Evolutionary conservation across 441 rosid species (phyloP).

Genomic region (Breynia disticha): DNA sequence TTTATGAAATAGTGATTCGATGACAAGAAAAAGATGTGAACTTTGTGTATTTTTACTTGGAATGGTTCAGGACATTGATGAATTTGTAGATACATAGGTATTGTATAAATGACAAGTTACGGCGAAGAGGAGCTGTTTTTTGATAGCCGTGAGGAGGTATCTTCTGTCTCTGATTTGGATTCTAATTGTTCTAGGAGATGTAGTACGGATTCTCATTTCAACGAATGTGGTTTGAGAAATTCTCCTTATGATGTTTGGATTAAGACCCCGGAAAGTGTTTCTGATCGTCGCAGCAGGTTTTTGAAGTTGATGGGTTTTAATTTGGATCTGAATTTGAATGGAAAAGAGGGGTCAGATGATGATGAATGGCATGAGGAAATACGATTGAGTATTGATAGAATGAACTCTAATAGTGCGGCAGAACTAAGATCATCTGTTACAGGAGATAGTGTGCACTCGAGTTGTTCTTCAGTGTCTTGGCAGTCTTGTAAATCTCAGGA

Average conservation of each 20-base stretch:
- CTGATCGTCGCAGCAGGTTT: conserved; percentile 65
- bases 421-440: conserved; percentile 29
- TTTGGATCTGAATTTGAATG: conserved; percentile 19
- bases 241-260: conserved; percentile 55
- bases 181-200: conserved; percentile 18
- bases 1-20: neutral
- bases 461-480: conserved; percentile 17
- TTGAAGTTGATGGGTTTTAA: conserved; percentile 55
- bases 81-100: conserved; percentile 9
- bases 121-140: conserved; percentile 49
- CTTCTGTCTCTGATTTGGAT: conserved; percentile 24
- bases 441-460: conserved; percentile 11
- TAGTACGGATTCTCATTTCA: conserved; percentile 18
- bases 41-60: neutral
- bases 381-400: conserved; percentile 22
- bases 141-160: conserved; percentile 55
- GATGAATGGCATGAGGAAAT: conserved; percentile 10
- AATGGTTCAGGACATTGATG: conserved; percentile 31
- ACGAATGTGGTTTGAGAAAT: conserved; percentile 14
- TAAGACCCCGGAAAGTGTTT: conserved; percentile 48
- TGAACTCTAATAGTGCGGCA: conserved; percentile 32
- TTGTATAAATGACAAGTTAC: conserved; percentile 33
- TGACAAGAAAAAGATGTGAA: too few species aligned
- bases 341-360: conserved; percentile 20
- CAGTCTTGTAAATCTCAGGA: conserved; percentile 17